Base-by-base conservation (phyloP, 2,329 filamentous ascomycete genomes). In the Colletotrichum destructivum region DNA sequence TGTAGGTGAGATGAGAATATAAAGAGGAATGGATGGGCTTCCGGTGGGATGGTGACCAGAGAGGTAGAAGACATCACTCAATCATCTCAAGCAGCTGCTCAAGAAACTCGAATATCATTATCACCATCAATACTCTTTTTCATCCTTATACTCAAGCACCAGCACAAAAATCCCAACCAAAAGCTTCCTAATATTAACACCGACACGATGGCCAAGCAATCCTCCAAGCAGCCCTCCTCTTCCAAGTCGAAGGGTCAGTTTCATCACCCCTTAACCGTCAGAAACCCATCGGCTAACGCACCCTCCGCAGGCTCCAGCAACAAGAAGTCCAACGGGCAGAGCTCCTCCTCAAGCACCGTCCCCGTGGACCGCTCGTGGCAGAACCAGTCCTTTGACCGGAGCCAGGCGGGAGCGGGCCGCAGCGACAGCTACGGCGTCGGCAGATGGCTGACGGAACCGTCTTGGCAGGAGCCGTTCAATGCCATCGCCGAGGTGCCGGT, bases 391-490 rank as follows among this genome's bases (percentile, higher is more conserved):
- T 26, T 71, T 16, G 59, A 63, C 6, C 65, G 38, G 7, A n/a
- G 52, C 54, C 69, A 63, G 16, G 16, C 57, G 7, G 23, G 40
- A 21, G 21, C 65, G 16, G 40, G 62, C 38, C 54, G 51, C 1
- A 54, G 38, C 57, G 40, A n/a, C 12, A 63, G 13, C 31, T 59
- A 69, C 21, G 52, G 52, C 4, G 65, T 71, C 4, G 69, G 65
- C 4, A 46, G 65, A 23, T 71, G 69, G 69, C 35, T 71, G n/a
- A 71, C 69, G 52, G 59, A 71, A 26, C 69, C 69, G 31, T 59
- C 59, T 23, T 68, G 65, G 59, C 65, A 71, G 54, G 69, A 69
- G 31, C 69, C 69, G 46, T 71, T 69, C 69, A 63, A 71, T 59
- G 63, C 35, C 52, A 69, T 71, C 49, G 69, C 65, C 23, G 69